Evolutionary conservation across 108 stramenopile genomes (phyloP).

Genomic region (Phaeodactylum tricornutum): DNA sequence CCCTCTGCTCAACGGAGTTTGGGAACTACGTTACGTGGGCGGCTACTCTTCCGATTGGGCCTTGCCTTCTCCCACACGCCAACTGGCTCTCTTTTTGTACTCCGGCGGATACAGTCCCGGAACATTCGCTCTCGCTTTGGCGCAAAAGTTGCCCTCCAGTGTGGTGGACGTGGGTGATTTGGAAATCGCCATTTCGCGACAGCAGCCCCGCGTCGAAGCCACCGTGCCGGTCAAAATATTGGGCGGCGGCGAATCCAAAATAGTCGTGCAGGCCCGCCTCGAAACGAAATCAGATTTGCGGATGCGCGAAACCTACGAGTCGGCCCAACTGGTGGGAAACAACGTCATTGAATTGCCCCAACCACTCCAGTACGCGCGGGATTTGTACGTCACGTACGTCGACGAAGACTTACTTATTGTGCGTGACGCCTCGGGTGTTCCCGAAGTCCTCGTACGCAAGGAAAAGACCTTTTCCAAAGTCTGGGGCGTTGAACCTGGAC

Average conservation of each 20-base stretch:
- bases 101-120: conserved; percentile 71
- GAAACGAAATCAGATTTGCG: conserved; percentile 45
- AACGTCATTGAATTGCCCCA: conserved; percentile 49
- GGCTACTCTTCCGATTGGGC: conserved; percentile 51
- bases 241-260: conserved; percentile 9
- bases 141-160: conserved; percentile 42
- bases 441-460: conserved; percentile 73
- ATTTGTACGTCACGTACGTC: conserved; percentile 78
- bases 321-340: conserved; percentile 39
- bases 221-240: conserved; percentile 34
- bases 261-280: conserved; percentile 29
- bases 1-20: conserved; percentile 67
- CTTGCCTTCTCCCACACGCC: conserved; percentile 55
- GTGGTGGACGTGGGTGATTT: conserved; percentile 43
- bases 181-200: conserved; percentile 59
- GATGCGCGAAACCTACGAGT: conserved; percentile 78
- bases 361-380: conserved; percentile 57
- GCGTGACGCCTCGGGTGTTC: conserved; percentile 73
- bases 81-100: conserved; percentile 65
- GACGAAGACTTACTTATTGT: conserved; percentile 86
- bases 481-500: conserved; percentile 16
- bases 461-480: conserved; percentile 18
- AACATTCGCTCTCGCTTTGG: conserved; percentile 50
- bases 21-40: conserved; percentile 65
- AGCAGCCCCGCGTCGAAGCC: conserved; percentile 71